Evolutionary conservation across 306 rosid genomes (phyloP).

Genomic region (Cucurbita ficifolia): DNA sequence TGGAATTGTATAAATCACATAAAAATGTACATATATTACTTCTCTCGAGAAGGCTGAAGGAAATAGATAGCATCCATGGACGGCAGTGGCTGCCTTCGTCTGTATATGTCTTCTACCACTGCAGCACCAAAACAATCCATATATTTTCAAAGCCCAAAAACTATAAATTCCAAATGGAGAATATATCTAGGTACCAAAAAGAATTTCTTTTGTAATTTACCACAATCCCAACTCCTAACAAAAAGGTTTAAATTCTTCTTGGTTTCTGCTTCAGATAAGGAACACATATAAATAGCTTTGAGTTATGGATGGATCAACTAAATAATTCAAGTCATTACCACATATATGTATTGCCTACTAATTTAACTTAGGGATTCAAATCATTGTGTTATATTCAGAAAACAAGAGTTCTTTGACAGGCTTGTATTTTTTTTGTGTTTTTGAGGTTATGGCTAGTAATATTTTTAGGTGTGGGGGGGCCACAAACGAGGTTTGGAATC

Average conservation of each 20-base stretch:
- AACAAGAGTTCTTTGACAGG: neutral
- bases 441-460: neutral
- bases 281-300: neutral
- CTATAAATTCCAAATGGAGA: neutral
- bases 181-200: neutral
- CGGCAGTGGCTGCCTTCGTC: slow-evolving; percentile 90
- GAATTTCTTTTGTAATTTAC: neutral
- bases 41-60: slow-evolving; percentile 80
- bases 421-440: neutral
- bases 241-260: neutral
- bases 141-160: slow-evolving; percentile 11
- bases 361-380: neutral
- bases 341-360: neutral
- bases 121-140: slow-evolving; percentile 17
- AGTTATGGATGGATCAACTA: neutral
- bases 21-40: slow-evolving; percentile 28
- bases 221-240: neutral
- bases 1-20: neutral
- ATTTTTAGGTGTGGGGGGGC: neutral
- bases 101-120: slow-evolving; percentile 97
- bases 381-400: neutral
- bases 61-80: slow-evolving; percentile 94
- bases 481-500: neutral
- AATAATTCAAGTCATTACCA: neutral
- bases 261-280: neutral